Conservation (phyloP, 2,329 filamentous ascomycete genomes). For the Zasmidium cellare region DNA sequence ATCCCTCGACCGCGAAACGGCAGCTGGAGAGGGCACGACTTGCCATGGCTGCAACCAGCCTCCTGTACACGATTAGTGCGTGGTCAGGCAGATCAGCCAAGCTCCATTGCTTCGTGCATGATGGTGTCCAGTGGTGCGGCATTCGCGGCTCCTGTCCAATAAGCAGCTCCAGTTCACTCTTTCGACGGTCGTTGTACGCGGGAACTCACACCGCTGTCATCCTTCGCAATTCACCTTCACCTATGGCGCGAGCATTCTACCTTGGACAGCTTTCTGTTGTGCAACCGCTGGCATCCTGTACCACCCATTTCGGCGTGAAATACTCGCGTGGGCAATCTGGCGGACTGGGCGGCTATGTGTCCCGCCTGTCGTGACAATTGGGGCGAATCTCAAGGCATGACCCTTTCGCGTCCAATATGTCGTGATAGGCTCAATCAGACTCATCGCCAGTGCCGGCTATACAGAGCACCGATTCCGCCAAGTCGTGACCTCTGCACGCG, state of each 20-base stretch:
- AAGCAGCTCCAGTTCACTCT: neutral
- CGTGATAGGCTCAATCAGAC: neutral
- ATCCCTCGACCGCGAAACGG: too few relatives aligned
- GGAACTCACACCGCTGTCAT: conserved; percentile 8
- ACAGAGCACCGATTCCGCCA: neutral
- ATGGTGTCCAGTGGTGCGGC: conserved; percentile 5
- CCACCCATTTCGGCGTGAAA: neutral
- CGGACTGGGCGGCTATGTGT: neutral
- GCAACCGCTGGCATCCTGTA: neutral
- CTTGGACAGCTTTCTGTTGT: too few relatives aligned
- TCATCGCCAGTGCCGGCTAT: neutral
- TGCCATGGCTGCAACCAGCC: neutral
- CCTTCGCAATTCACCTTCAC: neutral
- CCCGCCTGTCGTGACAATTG: neutral
- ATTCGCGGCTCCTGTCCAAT: conserved; percentile 1
- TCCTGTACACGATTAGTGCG: neutral
- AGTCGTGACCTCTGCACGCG: neutral
- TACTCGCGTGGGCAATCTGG: neutral
- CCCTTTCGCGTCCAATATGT: too few relatives aligned
- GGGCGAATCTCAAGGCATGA: neutral
- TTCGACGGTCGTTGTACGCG: conserved; percentile 2
- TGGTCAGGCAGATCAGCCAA: neutral
- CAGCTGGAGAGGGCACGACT: neutral
- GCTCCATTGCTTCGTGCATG: conserved; percentile 3
- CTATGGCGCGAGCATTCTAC: neutral